These are phyloP conservation scores for Aspergillus kassunensis DNA, from an alignment of 495 filamentous ascomycete genomes.

Conservation along the genomic window DNA sequence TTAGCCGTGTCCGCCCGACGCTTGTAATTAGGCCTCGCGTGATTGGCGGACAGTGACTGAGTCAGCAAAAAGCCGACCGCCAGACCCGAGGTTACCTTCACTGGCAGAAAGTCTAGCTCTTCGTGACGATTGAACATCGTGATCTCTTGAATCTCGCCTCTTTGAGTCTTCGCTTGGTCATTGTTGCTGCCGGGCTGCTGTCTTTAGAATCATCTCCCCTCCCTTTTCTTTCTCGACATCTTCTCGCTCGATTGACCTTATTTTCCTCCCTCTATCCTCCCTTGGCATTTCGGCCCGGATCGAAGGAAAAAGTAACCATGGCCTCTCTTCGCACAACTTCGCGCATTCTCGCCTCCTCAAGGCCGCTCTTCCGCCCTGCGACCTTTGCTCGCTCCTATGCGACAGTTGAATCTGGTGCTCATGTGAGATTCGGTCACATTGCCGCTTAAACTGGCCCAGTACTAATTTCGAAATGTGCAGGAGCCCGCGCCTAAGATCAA, in stretches of 20 bases:
- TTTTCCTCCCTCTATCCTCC: not conserved
- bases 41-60: slow-evolving; percentile 36
- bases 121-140: slow-evolving; percentile 27
- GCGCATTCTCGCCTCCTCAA: slow-evolving; percentile 58
- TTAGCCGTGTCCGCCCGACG: slow-evolving; percentile 45
- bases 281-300: slow-evolving; percentile 1
- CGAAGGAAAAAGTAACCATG: slow-evolving; percentile 49
- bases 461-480: slow-evolving; percentile 49
- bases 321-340: slow-evolving; percentile 71
- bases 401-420: slow-evolving; percentile 44
- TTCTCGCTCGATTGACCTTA: slow-evolving; percentile 5
- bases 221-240: not conserved
- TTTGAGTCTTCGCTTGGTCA: slow-evolving; percentile 14
- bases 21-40: slow-evolving; percentile 38
- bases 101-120: slow-evolving; percentile 15
- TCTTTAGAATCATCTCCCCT: slow-evolving; percentile 12
- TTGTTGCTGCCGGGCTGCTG: slow-evolving; percentile 21
- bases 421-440: slow-evolving; percentile 18
- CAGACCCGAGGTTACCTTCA: slow-evolving; percentile 44
- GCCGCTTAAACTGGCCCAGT: slow-evolving; percentile 18
- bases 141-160: slow-evolving; percentile 31
- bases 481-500: slow-evolving; percentile 69
- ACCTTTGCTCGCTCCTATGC: slow-evolving; percentile 47
- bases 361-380: slow-evolving; percentile 48
- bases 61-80: slow-evolving; percentile 33